Conservation (phyloP, 345 rosid genomes). For the Acer saccharum region DNA sequence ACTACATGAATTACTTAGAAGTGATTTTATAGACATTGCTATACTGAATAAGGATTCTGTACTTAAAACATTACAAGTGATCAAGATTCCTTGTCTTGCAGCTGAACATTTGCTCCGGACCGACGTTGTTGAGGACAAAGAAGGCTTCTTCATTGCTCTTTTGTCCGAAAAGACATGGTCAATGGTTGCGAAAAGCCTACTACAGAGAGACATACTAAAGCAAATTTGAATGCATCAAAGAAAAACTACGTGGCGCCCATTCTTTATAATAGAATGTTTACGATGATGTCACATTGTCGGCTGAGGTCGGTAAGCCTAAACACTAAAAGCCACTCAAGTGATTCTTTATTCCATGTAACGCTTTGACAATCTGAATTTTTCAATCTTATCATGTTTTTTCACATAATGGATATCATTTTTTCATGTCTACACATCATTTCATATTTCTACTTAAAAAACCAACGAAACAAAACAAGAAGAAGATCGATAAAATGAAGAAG, state of each 20-base stretch:
- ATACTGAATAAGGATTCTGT: too few relatives aligned
- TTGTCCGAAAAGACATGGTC: conserved; percentile 34
- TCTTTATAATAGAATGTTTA: conserved; percentile 32
- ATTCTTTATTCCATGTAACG: background rate
- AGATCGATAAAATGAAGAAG: background rate
- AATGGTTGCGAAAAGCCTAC: conserved; percentile 40
- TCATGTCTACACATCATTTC: background rate
- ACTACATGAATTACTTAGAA: too few relatives aligned
- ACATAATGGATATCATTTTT: background rate
- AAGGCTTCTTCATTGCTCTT: conserved; percentile 65
- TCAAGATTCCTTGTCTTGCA: conserved; percentile 23
- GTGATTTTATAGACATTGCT: too few relatives aligned
- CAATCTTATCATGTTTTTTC: background rate
- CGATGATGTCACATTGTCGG: conserved; percentile 12
- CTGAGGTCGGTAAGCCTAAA: background rate
- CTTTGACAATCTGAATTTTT: background rate
- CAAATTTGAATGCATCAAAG: background rate
- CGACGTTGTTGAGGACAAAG: conserved; percentile 66
- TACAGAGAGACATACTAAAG: background rate
- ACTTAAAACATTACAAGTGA: too few relatives aligned
- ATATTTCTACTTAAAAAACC: too few relatives aligned
- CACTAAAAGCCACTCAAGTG: background rate
- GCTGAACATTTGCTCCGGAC: conserved; percentile 51
- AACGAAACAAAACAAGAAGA: too few relatives aligned
- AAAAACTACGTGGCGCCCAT: conserved; percentile 14